Base-by-base conservation (phyloP, 768 basidiomycete species). In the Mycena filopes region DNA sequence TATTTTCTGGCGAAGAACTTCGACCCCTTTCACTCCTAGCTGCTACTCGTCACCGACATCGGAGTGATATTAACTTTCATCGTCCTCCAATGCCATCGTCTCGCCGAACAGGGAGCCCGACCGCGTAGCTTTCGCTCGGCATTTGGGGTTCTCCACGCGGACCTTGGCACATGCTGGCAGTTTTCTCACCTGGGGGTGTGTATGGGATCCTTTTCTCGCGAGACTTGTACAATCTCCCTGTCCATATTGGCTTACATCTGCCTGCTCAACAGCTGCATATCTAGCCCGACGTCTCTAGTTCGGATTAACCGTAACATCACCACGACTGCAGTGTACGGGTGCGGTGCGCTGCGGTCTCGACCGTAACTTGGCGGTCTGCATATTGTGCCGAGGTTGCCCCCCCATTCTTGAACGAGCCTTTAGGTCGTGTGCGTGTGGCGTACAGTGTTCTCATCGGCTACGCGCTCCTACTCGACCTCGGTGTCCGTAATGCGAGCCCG, bases 91-190 rank as follows among this genome's bases (percentile, higher is more conserved):
- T 43, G 41, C 48, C 50, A 41, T 58, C 15, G 48, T 43, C 43
- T 62, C 42, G 45, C 43, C 20, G 54, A 56, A 57, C 48, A 25
- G 45, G 54, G 40, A n/a, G 28, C 28, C 45, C 26, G 31, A 9
- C 65, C 65, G 65, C 65, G 65, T 66, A 66, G 59, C 65, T 66
- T 49, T 51, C 26, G 50, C 42, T 66, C 65, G 65, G 65, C 59
- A 55, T 55, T 60, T n/a, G 40, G 40, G 7, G 46, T 50, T 50
- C 16, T 47, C 21, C 26, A 40, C 33, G 40, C 55, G 55, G 55
- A 60, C 41, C 29, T 46, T 42, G 40, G 40, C 28, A 45, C 31
- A 31, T 65, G 31, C 31, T 26, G 36, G 20, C 26, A 25, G 21
- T 31, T 18, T 56, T 56, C 55, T 46, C 41, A 36, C 47, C 33